Percentiles rank a stretch among this genome's conserved stretches.
phyloP scores from a whole-genome alignment of 2,329 filamentous ascomycete species.

The Fusarium aywerte region DNA sequence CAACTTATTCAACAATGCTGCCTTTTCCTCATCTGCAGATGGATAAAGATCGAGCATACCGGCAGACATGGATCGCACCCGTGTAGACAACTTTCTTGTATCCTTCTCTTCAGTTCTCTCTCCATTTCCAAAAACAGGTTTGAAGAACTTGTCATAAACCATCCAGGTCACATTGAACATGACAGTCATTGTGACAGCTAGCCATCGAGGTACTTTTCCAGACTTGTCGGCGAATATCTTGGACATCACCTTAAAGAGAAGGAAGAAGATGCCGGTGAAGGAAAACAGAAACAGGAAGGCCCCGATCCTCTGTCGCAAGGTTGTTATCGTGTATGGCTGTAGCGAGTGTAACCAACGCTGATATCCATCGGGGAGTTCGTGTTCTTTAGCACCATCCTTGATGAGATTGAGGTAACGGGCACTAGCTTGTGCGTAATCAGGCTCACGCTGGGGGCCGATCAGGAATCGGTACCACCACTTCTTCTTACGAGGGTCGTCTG shows the following conservation, averaged over 20 bases:
- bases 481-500: constrained; percentile 49
- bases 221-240: constrained; percentile 70
- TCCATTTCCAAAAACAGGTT: constrained; percentile 82
- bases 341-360: constrained; percentile 76
- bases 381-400: constrained; percentile 80
- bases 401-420: constrained; percentile 85
- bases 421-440: constrained; percentile 83
- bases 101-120: constrained; percentile 68
- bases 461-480: constrained; percentile 62
- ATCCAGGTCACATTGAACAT: constrained; percentile 63
- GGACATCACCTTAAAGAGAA: constrained; percentile 58
- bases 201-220: constrained; percentile 76
- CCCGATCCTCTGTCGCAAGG: constrained; percentile 72
- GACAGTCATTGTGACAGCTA: constrained; percentile 62
- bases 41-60: constrained; percentile 8
- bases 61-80: constrained; percentile 18
- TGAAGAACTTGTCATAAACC: constrained; percentile 59
- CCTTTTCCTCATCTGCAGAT: constrained; percentile 44
- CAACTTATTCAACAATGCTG: constrained; percentile 26
- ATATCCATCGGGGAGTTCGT: constrained; percentile 82
- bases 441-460: constrained; percentile 63
- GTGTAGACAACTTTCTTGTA: constrained; percentile 7
- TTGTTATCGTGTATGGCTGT: constrained; percentile 77
- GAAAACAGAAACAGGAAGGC: constrained; percentile 69
- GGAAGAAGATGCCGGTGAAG: constrained; percentile 66